Conservation (phyloP, 2,329 filamentous ascomycete species). For the Aspergillaceae sp. region DNA sequence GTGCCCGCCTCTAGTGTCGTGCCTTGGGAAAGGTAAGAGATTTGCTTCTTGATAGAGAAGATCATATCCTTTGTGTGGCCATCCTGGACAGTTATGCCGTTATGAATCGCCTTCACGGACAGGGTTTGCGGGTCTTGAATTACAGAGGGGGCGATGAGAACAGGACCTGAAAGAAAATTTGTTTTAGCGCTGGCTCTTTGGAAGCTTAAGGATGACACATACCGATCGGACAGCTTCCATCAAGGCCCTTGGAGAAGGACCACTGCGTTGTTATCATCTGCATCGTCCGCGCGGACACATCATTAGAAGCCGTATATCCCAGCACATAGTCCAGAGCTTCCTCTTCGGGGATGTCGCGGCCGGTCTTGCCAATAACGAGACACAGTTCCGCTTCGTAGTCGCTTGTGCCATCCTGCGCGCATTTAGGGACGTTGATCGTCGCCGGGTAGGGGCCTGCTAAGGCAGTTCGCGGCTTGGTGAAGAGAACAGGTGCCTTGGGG, state of each 20-base stretch:
- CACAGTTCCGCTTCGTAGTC: conserved; percentile 25
- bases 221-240: conserved; percentile 19
- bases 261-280: conserved; percentile 14
- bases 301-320: conserved; percentile 1
- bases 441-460: conserved; percentile 19
- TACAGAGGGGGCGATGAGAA: conserved; percentile 18
- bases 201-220: neutral
- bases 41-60: conserved; percentile 31
- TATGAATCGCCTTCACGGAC: conserved; percentile 30
- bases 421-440: conserved; percentile 20
- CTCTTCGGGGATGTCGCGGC: conserved; percentile 13
- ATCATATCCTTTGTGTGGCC: conserved; percentile 32
- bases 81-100: conserved; percentile 35
- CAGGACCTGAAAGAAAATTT: conserved; percentile 10
- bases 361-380: conserved; percentile 18
- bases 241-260: conserved; percentile 18
- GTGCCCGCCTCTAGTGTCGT: conserved; percentile 19
- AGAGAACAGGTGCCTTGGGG: conserved; percentile 21
- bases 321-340: conserved; percentile 10
- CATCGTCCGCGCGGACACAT: conserved; percentile 2
- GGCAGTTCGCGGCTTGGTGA: conserved; percentile 22
- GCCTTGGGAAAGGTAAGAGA: conserved; percentile 33
- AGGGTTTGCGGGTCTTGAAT: conserved; percentile 22
- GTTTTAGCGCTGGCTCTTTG: neutral
- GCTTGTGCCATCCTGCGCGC: conserved; percentile 22